Conservation (phyloP, 2,329 filamentous ascomycete genomes). For the Alternaria postmessia region DNA sequence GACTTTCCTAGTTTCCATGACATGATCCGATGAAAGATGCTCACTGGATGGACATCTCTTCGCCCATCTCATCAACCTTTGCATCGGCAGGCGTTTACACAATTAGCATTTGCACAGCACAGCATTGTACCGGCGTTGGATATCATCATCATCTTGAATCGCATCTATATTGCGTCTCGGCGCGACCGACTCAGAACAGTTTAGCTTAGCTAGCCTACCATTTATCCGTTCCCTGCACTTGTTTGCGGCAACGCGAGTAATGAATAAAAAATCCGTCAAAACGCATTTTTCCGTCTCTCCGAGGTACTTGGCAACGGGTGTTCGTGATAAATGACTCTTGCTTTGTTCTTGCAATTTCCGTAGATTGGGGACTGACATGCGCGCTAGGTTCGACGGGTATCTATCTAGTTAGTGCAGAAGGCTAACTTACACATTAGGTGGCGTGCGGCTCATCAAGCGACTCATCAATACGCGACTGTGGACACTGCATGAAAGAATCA, state of each 20-base stretch:
- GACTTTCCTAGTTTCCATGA: conserved; percentile 26
- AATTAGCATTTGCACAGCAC: conserved; percentile 17
- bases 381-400: conserved; percentile 22
- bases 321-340: conserved; percentile 4
- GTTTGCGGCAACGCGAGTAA: conserved; percentile 19
- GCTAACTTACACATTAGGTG: background rate
- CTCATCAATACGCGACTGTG: conserved; percentile 8
- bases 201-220: conserved; percentile 4
- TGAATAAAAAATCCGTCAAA: conserved; percentile 13
- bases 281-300: conserved; percentile 1
- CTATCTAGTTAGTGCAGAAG: conserved; percentile 5
- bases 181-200: conserved; percentile 5
- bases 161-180: conserved; percentile 10
- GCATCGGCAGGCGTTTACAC: conserved; percentile 14
- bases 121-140: conserved; percentile 18
- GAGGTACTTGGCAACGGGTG: conserved; percentile 15
- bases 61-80: conserved; percentile 14
- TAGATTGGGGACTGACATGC: conserved; percentile 7
- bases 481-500: background rate
- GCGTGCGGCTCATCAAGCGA: conserved; percentile 7
- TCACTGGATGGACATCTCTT: conserved; percentile 22
- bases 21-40: conserved; percentile 16
- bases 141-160: conserved; percentile 11
- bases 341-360: conserved; percentile 20
- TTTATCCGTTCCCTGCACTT: conserved; percentile 2